Evolutionary conservation across 176 grass and related monocot species (phyloP), one percentile per base, ranked within the genome.

Genomic region (Eragrostis curvula): DNA sequence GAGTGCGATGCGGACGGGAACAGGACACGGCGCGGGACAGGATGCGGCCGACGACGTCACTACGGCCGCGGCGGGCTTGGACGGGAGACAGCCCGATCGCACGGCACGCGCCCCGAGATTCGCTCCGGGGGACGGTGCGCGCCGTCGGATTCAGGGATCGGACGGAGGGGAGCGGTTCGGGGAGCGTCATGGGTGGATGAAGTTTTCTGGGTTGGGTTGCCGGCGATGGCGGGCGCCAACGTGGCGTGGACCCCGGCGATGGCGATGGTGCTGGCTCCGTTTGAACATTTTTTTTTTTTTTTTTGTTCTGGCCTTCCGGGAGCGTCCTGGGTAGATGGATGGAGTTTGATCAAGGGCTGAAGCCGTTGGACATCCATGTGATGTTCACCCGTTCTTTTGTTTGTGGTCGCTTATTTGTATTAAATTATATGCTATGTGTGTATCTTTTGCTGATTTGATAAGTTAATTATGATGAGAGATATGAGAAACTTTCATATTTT

Each of bases 91-190:
- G 39, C 71, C 49, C 9, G 29, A 29, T 18, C 29, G 16, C 11
- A 3, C 15, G 25, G 43, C 75, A 21, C 42, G 50, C 5, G 27
- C 44, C 45, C 77, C 77, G 77, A 79, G 77, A 79, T 79, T 50
- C 16, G 41, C 43, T 59, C 53, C 32, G 21, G 6, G n/a, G 74
- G 3, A 14, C 53, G 51, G 32, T 9, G 0, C 0, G 1, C 7
- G 5, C 23, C 74, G 75, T 48, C 16, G 16, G 75, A 78, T 78
- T 17, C 16, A n/a, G 0, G 10, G 16, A 66, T 50, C 76, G 30
- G 77, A 27, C 77, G 77, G 77, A 17, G 14, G 0, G 8, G 21
- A 18, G 13, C 14, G 44, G 15, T 20, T 45, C 16, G 9, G 56
- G 17, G 17, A 23, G 28, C 27, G 58, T 50, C 20, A 0, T 0